These are phyloP conservation scores for Spinellus fusiger DNA, from an alignment of 192 early-diverging fungal species.

Conservation along the genomic window DNA sequence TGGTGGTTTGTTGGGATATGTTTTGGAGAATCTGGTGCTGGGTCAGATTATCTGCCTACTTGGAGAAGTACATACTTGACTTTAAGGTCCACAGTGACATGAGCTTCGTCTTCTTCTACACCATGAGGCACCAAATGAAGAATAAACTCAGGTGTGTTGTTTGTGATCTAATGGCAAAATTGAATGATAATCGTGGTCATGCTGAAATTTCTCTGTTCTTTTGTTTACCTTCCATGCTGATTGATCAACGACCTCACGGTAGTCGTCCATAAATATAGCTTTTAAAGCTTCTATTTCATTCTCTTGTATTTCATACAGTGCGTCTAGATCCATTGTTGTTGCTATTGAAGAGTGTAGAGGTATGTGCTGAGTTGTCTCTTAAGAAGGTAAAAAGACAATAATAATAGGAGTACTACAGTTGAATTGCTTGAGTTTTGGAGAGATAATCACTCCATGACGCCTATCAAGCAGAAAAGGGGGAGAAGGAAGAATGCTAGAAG, in stretches of 20 bases:
- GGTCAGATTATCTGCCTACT: constrained; percentile 24
- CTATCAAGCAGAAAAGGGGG: no score
- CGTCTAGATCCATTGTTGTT: constrained; percentile 34
- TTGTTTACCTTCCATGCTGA: constrained; percentile 47
- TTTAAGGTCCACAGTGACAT: constrained; percentile 43
- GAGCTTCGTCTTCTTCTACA: constrained; percentile 38
- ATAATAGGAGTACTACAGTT: no score
- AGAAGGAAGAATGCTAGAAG: no score
- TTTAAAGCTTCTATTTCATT: constrained; percentile 67
- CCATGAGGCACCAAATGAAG: constrained; percentile 42
- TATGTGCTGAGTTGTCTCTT: no score
- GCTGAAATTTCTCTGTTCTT: neutral
- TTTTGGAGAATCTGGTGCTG: constrained; percentile 53
- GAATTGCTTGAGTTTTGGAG: no score
- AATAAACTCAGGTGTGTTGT: constrained; percentile 42
- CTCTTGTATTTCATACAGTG: constrained; percentile 55
- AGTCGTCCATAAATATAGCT: constrained; percentile 62
- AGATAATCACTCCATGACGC: no score
- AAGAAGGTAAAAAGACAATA: no score
- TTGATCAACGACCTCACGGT: constrained; percentile 35
- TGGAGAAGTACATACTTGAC: constrained; percentile 42
- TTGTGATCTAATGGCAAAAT: constrained; percentile 27
- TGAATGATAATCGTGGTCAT: neutral
- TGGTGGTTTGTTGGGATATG: constrained; percentile 61
- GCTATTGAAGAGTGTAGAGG: neutral